These are phyloP conservation scores for Evansstolkia leycettana DNA, from an alignment of 495 filamentous ascomycete genomes.

Conservation along the genomic window DNA sequence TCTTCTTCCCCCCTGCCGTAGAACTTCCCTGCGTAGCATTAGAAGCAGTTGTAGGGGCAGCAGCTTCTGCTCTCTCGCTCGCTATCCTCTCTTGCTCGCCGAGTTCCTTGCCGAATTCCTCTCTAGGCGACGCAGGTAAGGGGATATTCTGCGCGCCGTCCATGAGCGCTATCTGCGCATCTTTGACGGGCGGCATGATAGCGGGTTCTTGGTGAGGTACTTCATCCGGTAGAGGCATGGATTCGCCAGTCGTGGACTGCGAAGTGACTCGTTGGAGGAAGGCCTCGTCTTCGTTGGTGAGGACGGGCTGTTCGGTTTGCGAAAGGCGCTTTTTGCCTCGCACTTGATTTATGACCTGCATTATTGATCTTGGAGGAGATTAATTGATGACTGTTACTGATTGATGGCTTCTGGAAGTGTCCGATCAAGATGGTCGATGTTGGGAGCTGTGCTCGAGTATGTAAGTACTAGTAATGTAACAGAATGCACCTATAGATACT, in stretches of 20 bases:
- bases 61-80: constrained; percentile 10
- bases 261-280: constrained; percentile 39
- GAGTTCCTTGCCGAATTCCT: constrained; percentile 24
- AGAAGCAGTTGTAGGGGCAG: too few relatives aligned
- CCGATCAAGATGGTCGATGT: too few relatives aligned
- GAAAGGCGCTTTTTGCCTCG: constrained; percentile 19
- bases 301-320: constrained; percentile 29
- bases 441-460: too few relatives aligned
- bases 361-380: too few relatives aligned
- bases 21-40: constrained; percentile 5
- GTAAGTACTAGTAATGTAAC: too few relatives aligned
- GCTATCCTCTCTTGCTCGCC: constrained; percentile 21
- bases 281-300: constrained; percentile 42
- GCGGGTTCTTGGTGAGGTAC: not conserved
- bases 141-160: constrained; percentile 21
- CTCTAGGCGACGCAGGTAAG: constrained; percentile 25
- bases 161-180: constrained; percentile 17
- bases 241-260: constrained; percentile 11
- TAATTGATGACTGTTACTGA: too few relatives aligned
- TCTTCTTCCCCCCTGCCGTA: constrained; percentile 16
- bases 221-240: constrained; percentile 2
- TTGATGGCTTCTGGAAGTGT: too few relatives aligned
- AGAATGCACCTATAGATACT: too few relatives aligned
- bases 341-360: constrained; percentile 31
- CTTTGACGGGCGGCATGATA: constrained; percentile 5